These are phyloP conservation scores for Leishmania amazonensis DNA, from an alignment of 208 protist genomes.

Conservation along the genomic window DNA sequence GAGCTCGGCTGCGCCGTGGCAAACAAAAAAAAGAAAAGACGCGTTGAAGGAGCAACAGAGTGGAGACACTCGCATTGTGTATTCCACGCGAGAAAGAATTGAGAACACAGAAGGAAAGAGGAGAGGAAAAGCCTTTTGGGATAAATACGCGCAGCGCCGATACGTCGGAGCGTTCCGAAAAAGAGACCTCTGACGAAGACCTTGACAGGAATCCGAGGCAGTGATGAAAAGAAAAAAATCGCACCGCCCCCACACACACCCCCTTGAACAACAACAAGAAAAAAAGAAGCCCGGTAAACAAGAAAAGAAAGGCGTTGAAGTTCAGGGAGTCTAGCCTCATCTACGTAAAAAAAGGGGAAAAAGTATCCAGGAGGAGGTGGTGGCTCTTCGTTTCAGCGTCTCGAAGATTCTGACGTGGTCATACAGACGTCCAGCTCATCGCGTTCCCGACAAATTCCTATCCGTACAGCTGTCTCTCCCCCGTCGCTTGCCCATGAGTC, in stretches of 20 bases:
- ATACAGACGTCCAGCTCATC: background rate
- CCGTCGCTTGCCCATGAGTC: background rate
- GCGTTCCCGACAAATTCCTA: background rate
- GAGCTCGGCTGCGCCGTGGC: background rate
- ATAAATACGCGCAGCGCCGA: background rate
- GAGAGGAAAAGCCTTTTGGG: too few species aligned
- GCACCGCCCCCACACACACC: too few species aligned
- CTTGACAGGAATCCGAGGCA: background rate
- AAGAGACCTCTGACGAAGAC: background rate
- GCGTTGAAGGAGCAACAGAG: background rate
- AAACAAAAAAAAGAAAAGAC: background rate
- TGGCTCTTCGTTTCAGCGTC: background rate
- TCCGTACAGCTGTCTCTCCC: background rate
- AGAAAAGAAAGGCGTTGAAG: background rate
- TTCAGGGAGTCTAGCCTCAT: background rate
- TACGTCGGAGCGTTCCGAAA: background rate
- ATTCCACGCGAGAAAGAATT: background rate
- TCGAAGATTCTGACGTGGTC: background rate
- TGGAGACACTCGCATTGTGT: background rate
- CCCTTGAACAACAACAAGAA: too few species aligned
- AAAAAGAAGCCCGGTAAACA: background rate
- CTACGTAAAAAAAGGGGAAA: background rate
- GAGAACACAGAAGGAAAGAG: background rate
- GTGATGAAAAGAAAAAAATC: background rate
- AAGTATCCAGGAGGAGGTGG: background rate